phyloP scores from a whole-genome alignment of 2,329 filamentous ascomycete species.

The Claviceps sp. region DNA sequence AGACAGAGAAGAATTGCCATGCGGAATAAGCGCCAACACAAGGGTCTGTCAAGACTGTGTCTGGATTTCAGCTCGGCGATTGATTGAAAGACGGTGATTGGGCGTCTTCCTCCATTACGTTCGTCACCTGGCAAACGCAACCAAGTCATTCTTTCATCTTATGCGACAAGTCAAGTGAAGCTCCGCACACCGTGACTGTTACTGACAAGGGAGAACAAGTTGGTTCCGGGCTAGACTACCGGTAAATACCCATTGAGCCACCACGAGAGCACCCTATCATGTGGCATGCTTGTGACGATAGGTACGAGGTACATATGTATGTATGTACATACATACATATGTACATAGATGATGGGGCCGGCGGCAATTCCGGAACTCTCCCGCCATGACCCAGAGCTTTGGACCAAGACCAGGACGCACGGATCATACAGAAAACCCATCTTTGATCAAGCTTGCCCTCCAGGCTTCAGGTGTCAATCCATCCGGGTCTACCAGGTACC shows the following conservation, averaged over 20 bases:
- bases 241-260: too few species aligned
- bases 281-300: too few species aligned
- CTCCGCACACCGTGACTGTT: too few species aligned
- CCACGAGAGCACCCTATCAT: too few species aligned
- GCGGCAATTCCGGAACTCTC: conserved; percentile 19
- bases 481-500: not conserved
- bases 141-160: too few species aligned
- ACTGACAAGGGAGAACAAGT: too few species aligned
- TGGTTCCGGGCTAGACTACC: too few species aligned
- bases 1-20: not conserved
- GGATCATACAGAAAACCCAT: not conserved
- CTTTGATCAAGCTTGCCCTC: not conserved
- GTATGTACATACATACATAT: not conserved
- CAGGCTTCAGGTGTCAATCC: not conserved
- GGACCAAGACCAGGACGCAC: conserved; percentile 5
- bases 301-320: not conserved
- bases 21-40: not conserved
- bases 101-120: too few species aligned
- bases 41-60: not conserved
- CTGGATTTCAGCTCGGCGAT: too few species aligned
- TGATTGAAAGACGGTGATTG: too few species aligned
- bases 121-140: too few species aligned
- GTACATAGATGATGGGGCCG: conserved; percentile 14
- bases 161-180: too few species aligned
- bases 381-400: conserved; percentile 11